Base-by-base conservation (phyloP, 768 basidiomycete genomes). In the Coprinopsis marcescibilis region DNA sequence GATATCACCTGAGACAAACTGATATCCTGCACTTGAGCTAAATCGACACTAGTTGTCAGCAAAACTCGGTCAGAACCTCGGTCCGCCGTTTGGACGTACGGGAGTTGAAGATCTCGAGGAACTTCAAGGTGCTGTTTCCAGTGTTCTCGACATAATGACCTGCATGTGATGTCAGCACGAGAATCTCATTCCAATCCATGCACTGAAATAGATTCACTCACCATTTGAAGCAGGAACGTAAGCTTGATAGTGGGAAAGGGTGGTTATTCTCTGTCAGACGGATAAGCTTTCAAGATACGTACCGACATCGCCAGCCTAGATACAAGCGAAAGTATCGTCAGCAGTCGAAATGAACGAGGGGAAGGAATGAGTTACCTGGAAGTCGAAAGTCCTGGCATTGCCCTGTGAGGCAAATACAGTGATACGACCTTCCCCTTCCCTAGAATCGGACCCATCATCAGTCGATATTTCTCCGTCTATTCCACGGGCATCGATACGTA, bases 161-260 rank as follows among this genome's bases (percentile, higher is more conserved):
- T n/a, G n/a, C n/a, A n/a, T n/a, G n/a, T n/a, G n/a, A n/a, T n/a
- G n/a, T n/a, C n/a, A 20, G 36, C 11, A 47, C 13, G 3, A 11
- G 26, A 29, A 32, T 17, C 14, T 48, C 14, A 46, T 17, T n/a
- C n/a, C 14, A 38, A 15, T 38, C 17, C 20, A n/a, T n/a, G n/a
- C 23, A 38, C 24, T 3, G 12, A 21, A 30, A 20, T n/a, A 3
- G 5, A 3, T 54, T 55, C 29, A 15, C 63, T 43, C 52, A 77
- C 78, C 80, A 60, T 73, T 77, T 1, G 75, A 68, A 5, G 77
- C 72, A 15, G 81, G 80, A 30, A 82, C 70, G 49, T 79, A 83
- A 12, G 73, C 75, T 72, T 46, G n/a, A n/a, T n/a, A n/a, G n/a
- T n/a, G n/a, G n/a, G n/a, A n/a, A n/a, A n/a, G n/a, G n/a, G n/a